Conservation (phyloP, 306 rosid species). For the Boehmeria nivea region DNA sequence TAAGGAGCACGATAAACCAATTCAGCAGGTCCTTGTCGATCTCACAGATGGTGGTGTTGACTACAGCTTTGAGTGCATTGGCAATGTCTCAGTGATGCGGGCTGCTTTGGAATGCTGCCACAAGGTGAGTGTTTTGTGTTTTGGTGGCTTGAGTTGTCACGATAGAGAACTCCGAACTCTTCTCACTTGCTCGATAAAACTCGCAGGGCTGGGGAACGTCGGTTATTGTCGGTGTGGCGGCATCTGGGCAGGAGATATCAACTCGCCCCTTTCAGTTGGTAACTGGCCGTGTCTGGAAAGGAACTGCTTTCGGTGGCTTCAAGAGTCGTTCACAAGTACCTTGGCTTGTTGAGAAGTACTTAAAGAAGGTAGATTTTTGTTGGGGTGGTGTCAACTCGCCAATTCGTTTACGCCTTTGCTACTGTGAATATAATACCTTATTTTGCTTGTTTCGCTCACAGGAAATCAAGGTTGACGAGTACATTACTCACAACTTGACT, state of each 20-base stretch:
- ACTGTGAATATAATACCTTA: no score
- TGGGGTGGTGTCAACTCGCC: no score
- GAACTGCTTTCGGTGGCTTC: conserved; percentile 97
- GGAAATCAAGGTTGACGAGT: conserved; percentile 97
- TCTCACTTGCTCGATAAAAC: conserved; percentile 8
- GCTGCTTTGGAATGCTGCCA: conserved; percentile 97
- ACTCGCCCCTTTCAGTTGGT: conserved; percentile 95
- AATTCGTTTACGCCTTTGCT: no score
- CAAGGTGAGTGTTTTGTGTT: conserved; percentile 43
- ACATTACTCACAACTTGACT: conserved; percentile 77
- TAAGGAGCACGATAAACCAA: conserved; percentile 81
- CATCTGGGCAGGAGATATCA: conserved; percentile 84
- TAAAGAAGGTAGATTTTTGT: conserved; percentile 61
- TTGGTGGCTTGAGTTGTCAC: conserved; percentile 11
- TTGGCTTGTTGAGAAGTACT: conserved; percentile 90
- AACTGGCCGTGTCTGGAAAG: conserved; percentile 97
- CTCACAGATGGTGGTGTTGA: conserved; percentile 92
- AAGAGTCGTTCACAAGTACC: conserved; percentile 97
- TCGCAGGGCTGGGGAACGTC: conserved; percentile 96
- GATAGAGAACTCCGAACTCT: not conserved
- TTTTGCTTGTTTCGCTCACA: conserved; percentile 13
- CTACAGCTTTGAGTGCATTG: conserved; percentile 96
- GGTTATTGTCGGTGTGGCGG: conserved; percentile 92
- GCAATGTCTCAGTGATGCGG: conserved; percentile 89
- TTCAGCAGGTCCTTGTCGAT: conserved; percentile 83